phyloP scores from a whole-genome alignment of 345 rosid species.

The Cochlearia excelsa region DNA sequence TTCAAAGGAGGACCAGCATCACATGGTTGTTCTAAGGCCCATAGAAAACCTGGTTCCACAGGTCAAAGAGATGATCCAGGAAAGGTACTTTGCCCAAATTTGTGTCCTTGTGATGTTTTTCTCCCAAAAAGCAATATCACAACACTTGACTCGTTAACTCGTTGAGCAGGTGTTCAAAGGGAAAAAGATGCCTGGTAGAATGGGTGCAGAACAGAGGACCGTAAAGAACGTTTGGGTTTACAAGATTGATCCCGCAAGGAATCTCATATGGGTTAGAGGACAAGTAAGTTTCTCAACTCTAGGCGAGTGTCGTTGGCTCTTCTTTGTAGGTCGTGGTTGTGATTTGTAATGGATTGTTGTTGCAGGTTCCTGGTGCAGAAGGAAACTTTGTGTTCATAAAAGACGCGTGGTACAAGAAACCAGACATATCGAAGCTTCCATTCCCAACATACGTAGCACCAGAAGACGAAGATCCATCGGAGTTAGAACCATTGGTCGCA shows the following conservation, averaged over 20 bases:
- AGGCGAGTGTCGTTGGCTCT: constrained; percentile 1
- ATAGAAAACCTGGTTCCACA: constrained; percentile 80
- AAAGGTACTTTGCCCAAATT: constrained; percentile 50
- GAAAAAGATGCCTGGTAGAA: constrained; percentile 94
- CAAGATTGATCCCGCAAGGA: constrained; percentile 85
- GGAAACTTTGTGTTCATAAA: constrained; percentile 88
- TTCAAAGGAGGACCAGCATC: constrained; percentile 65
- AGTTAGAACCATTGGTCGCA: constrained; percentile 57
- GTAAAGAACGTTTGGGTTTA: constrained; percentile 92
- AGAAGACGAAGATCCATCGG: constrained; percentile 56
- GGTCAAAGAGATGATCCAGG: constrained; percentile 97
- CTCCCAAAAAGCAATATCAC: neutral
- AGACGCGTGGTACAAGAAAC: constrained; percentile 79
- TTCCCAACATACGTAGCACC: constrained; percentile 74
- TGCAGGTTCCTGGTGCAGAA: constrained; percentile 86
- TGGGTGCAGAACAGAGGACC: constrained; percentile 85
- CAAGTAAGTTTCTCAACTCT: constrained; percentile 56
- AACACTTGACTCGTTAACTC: neutral
- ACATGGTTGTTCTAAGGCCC: constrained; percentile 81
- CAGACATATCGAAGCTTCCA: constrained; percentile 68
- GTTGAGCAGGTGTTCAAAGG: constrained; percentile 77
- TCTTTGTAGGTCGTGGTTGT: constrained; percentile 18
- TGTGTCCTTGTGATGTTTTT: constrained; percentile 3
- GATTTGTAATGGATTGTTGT: constrained; percentile 2
- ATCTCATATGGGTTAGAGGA: constrained; percentile 92